Evolutionary conservation across 1,284 basidiomycete species (phyloP), one percentile per base, ranked within the genome.

Genomic region (Abortiporus biennis): DNA sequence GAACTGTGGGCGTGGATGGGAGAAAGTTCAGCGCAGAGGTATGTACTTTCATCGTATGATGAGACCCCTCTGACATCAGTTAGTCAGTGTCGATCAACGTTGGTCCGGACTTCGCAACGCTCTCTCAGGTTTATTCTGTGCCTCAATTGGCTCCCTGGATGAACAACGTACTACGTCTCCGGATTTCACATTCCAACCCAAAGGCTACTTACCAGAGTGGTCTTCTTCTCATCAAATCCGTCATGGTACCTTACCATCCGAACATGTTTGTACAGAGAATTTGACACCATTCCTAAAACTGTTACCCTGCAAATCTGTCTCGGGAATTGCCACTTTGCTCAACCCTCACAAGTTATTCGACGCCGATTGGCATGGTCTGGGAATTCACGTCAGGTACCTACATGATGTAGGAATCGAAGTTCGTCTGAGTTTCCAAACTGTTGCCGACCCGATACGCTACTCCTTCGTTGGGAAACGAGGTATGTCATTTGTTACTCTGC

Each of bases 191-290:
- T 86, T 82, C 61, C 63, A 64, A 15, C 79, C 79, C 9, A 72
- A 78, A 56, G 78, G 78, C 36, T 55, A 62, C 21, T 59, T 85
- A 17, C 80, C 80, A 0, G 58, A 65, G 45, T 74, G 74, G 66
- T 64, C 69, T 15, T 59, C 64, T 4, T 57, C 67, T 3, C 74
- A 85, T 49, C 64, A 71, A 40, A 68, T 89, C 23, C 78, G 83
- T 36, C 86, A 92, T 52, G 88, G 85, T 0, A 78, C 80, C 15
- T 73, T 89, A 8, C 85, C 87, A 3, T 89, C 80, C 5, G 87
- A 92, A 55, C 73, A 84, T 48, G 86, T 96, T 13, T 99, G 95
- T 59, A 99, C 95, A 2, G 96, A 99, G 59, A 98, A 98, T 61
- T 68, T 99, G 4, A 95, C 94, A 0, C 95, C 96, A 0, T 94